A percentile compares a stretch with the other conserved stretches of the same genome.
These are phyloP conservation scores for Rhizomucor pusillus DNA, from an alignment of 371 early-diverging fungal species.

Conservation along the genomic window DNA sequence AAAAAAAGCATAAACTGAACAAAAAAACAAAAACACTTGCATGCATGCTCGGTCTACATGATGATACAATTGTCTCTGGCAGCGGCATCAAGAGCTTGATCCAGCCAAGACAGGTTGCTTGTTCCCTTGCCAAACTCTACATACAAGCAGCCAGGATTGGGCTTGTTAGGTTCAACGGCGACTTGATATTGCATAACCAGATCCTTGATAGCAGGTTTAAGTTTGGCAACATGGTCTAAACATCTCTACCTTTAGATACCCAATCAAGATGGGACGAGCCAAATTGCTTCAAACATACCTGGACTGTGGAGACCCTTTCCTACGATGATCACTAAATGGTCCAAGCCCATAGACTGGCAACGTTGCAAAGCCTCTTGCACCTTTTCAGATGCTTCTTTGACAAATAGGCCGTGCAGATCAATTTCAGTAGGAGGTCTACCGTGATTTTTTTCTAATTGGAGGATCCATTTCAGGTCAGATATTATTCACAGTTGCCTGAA, in stretches of 20 bases:
- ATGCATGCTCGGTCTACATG: constrained; percentile 22
- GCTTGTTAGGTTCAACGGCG: constrained; percentile 52
- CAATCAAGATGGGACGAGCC: neutral
- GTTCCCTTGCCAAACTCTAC: constrained; percentile 53
- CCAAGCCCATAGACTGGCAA: constrained; percentile 40
- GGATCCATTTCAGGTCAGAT: neutral
- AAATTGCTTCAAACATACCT: constrained; percentile 12
- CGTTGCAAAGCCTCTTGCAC: constrained; percentile 47
- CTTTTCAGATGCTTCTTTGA: constrained; percentile 54
- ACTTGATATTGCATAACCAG: constrained; percentile 54
- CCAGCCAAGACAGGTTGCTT: constrained; percentile 48
- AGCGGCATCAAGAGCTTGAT: constrained; percentile 27
- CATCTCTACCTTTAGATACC: neutral
- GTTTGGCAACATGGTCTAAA: constrained; percentile 49
- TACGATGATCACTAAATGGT: constrained; percentile 57
- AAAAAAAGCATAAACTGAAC: too few species aligned
- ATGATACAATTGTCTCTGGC: constrained; percentile 32
- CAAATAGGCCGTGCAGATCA: constrained; percentile 62
- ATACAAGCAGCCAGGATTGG: constrained; percentile 62
- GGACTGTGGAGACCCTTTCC: constrained; percentile 62
- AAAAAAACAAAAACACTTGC: too few species aligned
- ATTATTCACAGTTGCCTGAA: too few species aligned
- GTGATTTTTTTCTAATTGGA: constrained; percentile 46
- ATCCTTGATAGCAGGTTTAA: constrained; percentile 59
- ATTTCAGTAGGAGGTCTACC: constrained; percentile 46